Conservation (phyloP, 2,329 filamentous ascomycete genomes). For the Fusarium odoratissimum region DNA sequence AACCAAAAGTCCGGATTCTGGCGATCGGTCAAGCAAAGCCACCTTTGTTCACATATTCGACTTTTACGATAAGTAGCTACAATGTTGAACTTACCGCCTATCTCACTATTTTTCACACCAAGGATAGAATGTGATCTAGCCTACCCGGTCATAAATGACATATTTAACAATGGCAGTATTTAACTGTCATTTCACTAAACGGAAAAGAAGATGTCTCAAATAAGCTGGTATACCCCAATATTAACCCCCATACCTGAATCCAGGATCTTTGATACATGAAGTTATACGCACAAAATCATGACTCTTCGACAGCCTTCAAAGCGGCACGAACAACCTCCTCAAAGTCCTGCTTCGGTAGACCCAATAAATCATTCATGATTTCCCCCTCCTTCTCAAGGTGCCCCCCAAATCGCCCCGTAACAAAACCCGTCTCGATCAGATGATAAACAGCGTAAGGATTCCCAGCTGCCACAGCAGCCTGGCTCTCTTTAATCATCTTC, state of each 20-base stretch:
- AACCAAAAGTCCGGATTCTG: not conserved
- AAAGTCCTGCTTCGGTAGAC: not conserved
- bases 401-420: not conserved
- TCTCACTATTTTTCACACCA: not conserved
- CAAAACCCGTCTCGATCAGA: constrained; percentile 10
- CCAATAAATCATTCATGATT: not conserved
- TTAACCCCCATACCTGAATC: accelerated
- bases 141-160: too few relatives aligned
- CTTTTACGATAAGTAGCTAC: accelerated
- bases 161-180: not conserved
- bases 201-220: not conserved
- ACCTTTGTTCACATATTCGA: accelerated
- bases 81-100: not conserved
- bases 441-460: not conserved
- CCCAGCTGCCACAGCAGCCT: not conserved
- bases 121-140: too few relatives aligned
- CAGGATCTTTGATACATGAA: not conserved
- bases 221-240: accelerated
- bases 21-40: not conserved
- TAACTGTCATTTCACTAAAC: accelerated
- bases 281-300: not conserved
- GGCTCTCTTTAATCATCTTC: not conserved
- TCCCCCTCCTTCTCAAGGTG: constrained; percentile 12
- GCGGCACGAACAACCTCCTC: not conserved
- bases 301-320: not conserved